Percentiles rank a stretch among this genome's conserved stretches.
Conservation (phyloP, 2,329 filamentous ascomycete genomes). For the Teratosphaeria zuluensis region DNA sequence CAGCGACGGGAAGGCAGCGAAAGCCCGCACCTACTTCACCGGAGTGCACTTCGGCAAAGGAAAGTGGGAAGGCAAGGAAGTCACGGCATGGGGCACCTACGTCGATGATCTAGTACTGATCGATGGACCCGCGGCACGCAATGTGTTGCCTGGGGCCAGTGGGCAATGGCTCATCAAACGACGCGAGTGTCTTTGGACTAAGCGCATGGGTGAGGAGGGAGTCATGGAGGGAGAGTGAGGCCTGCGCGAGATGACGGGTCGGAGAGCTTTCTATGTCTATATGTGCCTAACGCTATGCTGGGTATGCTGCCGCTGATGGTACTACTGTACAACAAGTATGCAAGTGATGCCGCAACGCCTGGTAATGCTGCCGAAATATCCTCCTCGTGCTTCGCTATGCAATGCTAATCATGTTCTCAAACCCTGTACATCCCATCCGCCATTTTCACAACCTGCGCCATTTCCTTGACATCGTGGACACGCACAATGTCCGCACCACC, state of each 20-base stretch:
- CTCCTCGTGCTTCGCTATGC: neutral
- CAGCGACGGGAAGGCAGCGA: constrained; percentile 23
- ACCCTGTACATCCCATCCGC: constrained; percentile 64
- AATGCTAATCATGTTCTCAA: neutral
- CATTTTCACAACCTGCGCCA: constrained; percentile 76
- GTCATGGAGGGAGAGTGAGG: constrained; percentile 22
- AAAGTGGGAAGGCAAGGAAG: constrained; percentile 25
- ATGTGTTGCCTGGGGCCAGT: constrained; percentile 24
- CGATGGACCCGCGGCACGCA: constrained; percentile 6
- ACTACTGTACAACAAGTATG: neutral
- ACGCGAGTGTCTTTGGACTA: constrained; percentile 30
- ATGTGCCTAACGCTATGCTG: neutral
- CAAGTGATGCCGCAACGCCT: neutral
- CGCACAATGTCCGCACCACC: constrained; percentile 86
- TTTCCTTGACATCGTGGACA: constrained; percentile 83
- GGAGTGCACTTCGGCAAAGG: constrained; percentile 35
- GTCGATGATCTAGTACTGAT: constrained; percentile 28
- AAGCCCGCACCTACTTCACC: constrained; percentile 32
- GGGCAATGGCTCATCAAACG: constrained; percentile 31
- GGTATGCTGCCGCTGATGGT: neutral
- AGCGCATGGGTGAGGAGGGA: constrained; percentile 25
- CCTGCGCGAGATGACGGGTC: neutral
- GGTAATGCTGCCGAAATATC: neutral
- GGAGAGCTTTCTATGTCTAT: neutral
- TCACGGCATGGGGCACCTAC: constrained; percentile 35